A percentile compares a stretch with the other conserved stretches of the same genome.
Conservation (phyloP, 2,329 filamentous ascomycete species). For the Ceratocystis huliohia region DNA sequence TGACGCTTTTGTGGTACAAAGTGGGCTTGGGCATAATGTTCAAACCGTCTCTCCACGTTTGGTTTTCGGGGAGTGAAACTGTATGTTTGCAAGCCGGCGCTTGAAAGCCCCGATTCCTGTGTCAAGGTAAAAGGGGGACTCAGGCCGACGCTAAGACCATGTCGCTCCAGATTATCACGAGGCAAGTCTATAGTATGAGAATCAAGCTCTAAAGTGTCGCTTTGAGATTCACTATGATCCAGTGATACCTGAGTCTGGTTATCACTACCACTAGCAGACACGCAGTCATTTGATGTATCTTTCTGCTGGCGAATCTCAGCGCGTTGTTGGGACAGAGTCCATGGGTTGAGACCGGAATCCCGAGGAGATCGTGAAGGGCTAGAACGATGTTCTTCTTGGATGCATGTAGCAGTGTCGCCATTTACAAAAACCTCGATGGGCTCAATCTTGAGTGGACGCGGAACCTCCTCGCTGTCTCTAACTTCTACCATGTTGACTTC, state of each 20-base stretch:
- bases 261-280: neutral
- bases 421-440: neutral
- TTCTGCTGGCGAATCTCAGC: neutral
- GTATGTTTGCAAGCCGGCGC: neutral
- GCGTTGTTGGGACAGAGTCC: constrained; percentile 8
- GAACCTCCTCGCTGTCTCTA: neutral
- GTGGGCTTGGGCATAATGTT: neutral
- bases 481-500: constrained; percentile 16
- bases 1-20: neutral
- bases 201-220: neutral
- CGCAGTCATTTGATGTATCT: neutral
- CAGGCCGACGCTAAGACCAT: neutral
- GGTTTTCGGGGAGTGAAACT: neutral
- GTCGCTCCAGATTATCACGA: neutral
- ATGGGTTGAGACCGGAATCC: neutral
- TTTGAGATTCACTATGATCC: neutral
- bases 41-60: neutral
- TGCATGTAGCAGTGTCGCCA: neutral
- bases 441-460: constrained; percentile 1
- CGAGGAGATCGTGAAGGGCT: neutral
- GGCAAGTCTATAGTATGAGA: neutral
- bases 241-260: neutral
- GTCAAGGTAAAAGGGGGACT: neutral
- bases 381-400: neutral
- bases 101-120: neutral